These are phyloP conservation scores for Sporobolomyces pararoseus DNA, from an alignment of 768 basidiomycete species.

Conservation along the genomic window DNA sequence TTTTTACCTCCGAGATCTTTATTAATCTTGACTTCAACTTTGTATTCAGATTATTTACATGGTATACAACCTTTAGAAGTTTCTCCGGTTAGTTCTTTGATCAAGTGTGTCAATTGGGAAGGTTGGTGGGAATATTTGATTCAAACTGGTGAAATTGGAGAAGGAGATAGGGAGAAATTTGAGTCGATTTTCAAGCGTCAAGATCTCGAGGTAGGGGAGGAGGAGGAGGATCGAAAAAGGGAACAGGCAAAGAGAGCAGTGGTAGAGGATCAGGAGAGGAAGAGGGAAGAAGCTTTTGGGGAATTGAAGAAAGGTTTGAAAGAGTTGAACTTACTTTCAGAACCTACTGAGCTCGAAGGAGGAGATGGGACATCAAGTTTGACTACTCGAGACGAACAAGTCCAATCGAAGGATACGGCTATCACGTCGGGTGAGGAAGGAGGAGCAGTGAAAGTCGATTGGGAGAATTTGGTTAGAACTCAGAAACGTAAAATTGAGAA, in stretches of 20 bases:
- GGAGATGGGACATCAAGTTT: too few species aligned
- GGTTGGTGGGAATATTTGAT: conserved; percentile 40
- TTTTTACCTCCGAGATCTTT: conserved; percentile 81
- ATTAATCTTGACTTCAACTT: conserved; percentile 64
- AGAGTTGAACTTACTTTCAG: not conserved
- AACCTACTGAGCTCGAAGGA: too few species aligned
- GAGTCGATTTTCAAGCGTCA: too few species aligned
- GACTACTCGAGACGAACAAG: too few species aligned
- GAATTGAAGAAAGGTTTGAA: not conserved
- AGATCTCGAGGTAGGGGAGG: not conserved
- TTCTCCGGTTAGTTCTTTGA: conserved; percentile 41
- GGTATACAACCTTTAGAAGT: conserved; percentile 41
- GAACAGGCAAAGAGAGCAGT: not conserved
- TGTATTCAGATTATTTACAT: conserved; percentile 65
- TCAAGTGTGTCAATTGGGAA: conserved; percentile 45
- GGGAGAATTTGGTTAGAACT: conserved; percentile 47
- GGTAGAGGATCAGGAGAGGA: not conserved
- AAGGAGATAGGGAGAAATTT: not conserved
- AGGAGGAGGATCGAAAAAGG: not conserved
- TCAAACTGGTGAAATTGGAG: not conserved
- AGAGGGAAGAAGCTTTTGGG: not conserved
- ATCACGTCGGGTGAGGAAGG: too few species aligned
- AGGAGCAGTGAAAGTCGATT: not conserved
- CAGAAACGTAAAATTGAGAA: conserved; percentile 55
- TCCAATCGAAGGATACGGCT: too few species aligned